Evolutionary conservation across 768 basidiomycete species (phyloP).

Genomic region (Boletus fagicola): DNA sequence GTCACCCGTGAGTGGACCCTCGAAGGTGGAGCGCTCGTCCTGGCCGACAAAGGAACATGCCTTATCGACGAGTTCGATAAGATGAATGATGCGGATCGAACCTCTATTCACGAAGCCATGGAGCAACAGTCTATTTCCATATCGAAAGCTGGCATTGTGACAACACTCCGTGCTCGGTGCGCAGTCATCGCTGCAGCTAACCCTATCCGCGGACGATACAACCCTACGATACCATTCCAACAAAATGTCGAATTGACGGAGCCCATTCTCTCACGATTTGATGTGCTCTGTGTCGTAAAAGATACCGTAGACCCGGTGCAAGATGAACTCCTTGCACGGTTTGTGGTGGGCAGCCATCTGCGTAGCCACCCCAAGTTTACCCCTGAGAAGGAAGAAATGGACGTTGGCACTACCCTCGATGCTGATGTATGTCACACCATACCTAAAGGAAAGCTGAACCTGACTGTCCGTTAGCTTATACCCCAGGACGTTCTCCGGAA

Average conservation of each 20-base stretch:
- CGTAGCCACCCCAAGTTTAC: conserved; percentile 94
- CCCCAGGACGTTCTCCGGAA: conserved; percentile 95
- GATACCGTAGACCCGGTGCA: conserved; percentile 95
- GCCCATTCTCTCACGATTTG: conserved; percentile 96
- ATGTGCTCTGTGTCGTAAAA: conserved; percentile 97
- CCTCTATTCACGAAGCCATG: conserved; percentile 99
- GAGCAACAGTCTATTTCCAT: conserved; percentile 99
- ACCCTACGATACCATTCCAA: conserved; percentile 96
- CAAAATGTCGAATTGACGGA: conserved; percentile 99
- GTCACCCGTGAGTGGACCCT: conserved; percentile 98
- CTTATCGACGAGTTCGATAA: conserved; percentile 99
- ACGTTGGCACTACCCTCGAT: conserved; percentile 85
- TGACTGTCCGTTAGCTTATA: conserved; percentile 64
- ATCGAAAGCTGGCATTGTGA: conserved; percentile 97
- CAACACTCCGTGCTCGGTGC: conserved; percentile 96
- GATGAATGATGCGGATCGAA: conserved; percentile 98
- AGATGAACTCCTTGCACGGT: conserved; percentile 93
- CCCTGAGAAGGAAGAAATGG: conserved; percentile 83
- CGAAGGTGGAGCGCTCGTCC: conserved; percentile 96
- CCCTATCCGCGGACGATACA: conserved; percentile 95
- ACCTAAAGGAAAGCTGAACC: neutral
- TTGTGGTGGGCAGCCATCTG: conserved; percentile 97
- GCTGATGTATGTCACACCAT: conserved; percentile 69
- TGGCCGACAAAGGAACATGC: conserved; percentile 97
- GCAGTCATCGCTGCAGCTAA: conserved; percentile 98